Evolutionary conservation across 148 eudicot genomes (phyloP).

Genomic region (Spergularia bocconei): DNA sequence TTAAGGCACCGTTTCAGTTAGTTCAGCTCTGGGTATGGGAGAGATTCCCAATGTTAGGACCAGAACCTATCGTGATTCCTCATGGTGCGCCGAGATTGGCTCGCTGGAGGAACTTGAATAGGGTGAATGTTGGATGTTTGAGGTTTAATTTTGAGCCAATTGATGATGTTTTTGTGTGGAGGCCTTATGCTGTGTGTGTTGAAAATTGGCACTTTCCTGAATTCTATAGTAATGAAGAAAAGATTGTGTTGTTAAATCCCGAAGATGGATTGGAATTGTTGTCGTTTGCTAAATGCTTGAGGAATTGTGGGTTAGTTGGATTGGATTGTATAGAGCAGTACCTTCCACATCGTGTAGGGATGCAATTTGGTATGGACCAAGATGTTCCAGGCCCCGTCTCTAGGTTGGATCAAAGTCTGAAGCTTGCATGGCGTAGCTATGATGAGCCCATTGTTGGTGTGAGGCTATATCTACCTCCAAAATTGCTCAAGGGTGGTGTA

Average conservation of each 20-base stretch:
- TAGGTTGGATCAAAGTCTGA: background rate
- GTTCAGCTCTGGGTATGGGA: slow-evolving; percentile 52
- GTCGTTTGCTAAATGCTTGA: slow-evolving; percentile 32
- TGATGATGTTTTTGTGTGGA: slow-evolving; percentile 29
- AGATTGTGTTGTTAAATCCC: slow-evolving; percentile 15
- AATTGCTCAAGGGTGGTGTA: background rate
- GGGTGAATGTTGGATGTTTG: background rate
- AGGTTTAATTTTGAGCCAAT: slow-evolving; percentile 12
- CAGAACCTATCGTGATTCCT: slow-evolving; percentile 7
- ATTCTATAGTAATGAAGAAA: slow-evolving; percentile 23
- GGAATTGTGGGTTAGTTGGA: slow-evolving; percentile 39
- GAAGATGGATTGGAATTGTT: slow-evolving; percentile 5
- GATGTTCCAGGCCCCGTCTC: background rate
- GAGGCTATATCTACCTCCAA: background rate
- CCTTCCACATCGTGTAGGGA: background rate
- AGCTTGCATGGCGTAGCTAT: slow-evolving; percentile 6
- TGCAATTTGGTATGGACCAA: slow-evolving; percentile 6
- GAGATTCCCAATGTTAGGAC: slow-evolving; percentile 26
- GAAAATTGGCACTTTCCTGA: slow-evolving; percentile 19
- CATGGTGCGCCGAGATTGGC: slow-evolving; percentile 18
- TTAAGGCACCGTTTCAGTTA: slow-evolving; percentile 27
- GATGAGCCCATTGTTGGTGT: background rate
- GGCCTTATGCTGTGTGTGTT: slow-evolving; percentile 26
- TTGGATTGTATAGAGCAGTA: slow-evolving; percentile 34
- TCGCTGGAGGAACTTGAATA: slow-evolving; percentile 25